phyloP scores from a whole-genome alignment of 768 basidiomycete species.

The Rhizopogon sp. region DNA sequence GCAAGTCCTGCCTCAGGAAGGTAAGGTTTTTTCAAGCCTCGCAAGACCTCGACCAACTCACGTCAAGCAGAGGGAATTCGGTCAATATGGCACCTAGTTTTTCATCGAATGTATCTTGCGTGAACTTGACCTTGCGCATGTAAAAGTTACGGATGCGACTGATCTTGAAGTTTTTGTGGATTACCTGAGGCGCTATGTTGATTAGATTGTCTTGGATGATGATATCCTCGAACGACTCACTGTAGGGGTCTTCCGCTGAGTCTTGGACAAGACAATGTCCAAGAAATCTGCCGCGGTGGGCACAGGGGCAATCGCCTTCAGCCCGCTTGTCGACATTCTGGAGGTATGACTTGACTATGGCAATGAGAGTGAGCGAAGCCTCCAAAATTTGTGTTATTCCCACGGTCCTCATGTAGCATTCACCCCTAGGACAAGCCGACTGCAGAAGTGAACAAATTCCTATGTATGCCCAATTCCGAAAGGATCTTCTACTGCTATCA shows the following conservation, averaged over 20 bases:
- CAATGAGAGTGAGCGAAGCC: background rate
- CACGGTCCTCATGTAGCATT: background rate
- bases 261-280: conserved; percentile 90
- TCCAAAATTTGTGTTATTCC: background rate
- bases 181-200: conserved; percentile 55
- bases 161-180: conserved; percentile 99
- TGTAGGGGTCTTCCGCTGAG: conserved; percentile 96
- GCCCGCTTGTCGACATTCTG: conserved; percentile 76
- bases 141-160: conserved; percentile 97
- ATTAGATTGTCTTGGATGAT: background rate
- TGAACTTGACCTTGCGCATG: conserved; percentile 99
- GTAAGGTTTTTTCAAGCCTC: conserved; percentile 2
- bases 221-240: conserved; percentile 31
- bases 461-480: background rate
- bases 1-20: conserved; percentile 60
- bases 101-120: conserved; percentile 95
- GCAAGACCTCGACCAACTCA: conserved; percentile 36
- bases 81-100: conserved; percentile 89
- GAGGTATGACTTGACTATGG: too few relatives aligned
- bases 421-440: too few relatives aligned
- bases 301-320: conserved; percentile 98
- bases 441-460: too few relatives aligned
- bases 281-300: conserved; percentile 93
- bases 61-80: conserved; percentile 97
- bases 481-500: background rate